Conservation (phyloP, 495 filamentous ascomycete species). For the Hyaloscypha variabilis region DNA sequence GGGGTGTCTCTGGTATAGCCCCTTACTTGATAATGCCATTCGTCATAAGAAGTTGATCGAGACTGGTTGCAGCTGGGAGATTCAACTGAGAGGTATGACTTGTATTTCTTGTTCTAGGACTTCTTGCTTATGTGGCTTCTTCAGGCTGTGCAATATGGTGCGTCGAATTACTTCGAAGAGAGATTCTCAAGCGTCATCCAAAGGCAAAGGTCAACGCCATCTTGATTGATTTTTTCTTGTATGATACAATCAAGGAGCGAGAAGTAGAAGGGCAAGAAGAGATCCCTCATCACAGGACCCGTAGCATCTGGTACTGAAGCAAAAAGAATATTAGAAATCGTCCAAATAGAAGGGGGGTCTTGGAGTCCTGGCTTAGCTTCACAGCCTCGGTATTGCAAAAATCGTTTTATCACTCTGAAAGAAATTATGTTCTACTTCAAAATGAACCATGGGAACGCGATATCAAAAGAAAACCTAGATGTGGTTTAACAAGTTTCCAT, state of each 20-base stretch:
- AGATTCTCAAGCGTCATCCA: slow-evolving; percentile 75
- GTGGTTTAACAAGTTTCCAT: not conserved
- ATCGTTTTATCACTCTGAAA: no score
- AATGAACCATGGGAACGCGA: no score
- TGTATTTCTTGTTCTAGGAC: not conserved
- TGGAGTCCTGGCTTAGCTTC: no score
- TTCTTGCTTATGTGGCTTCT: slow-evolving; percentile 3
- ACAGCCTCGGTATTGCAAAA: no score
- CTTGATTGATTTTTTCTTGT: slow-evolving; percentile 94
- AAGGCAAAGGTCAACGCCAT: slow-evolving; percentile 80
- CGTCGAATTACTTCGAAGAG: slow-evolving; percentile 83
- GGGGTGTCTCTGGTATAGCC: slow-evolving; percentile 82
- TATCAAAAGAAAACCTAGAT: no score
- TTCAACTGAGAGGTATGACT: slow-evolving; percentile 77
- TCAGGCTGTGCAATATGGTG: slow-evolving; percentile 86
- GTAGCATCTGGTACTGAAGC: slow-evolving; percentile 91
- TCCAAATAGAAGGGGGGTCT: no score
- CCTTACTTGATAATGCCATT: slow-evolving; percentile 72
- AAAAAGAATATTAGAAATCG: slow-evolving; percentile 3
- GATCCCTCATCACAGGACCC: slow-evolving; percentile 89
- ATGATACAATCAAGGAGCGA: slow-evolving; percentile 87
- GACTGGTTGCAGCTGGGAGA: slow-evolving; percentile 77
- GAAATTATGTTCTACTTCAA: no score
- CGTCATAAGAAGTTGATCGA: slow-evolving; percentile 61
- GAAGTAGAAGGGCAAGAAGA: slow-evolving; percentile 61